Evolutionary conservation across 2,329 filamentous ascomycete species (phyloP).

Genomic region (Xylaria sp.): DNA sequence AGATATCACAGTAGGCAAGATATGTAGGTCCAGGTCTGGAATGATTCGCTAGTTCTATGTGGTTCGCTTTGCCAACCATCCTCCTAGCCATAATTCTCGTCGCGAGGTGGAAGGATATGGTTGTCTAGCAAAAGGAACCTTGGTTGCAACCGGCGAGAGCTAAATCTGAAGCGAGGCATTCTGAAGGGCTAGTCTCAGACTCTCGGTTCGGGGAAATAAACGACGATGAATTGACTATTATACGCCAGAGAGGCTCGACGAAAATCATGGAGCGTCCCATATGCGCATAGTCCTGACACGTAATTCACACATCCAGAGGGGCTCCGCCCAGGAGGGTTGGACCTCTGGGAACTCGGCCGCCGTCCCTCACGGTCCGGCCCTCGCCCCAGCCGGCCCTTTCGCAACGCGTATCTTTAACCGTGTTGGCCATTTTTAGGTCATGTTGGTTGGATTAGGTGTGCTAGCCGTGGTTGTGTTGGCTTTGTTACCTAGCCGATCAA

Average conservation of each 20-base stretch:
- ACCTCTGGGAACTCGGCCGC: too few species aligned
- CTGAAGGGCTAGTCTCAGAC: background rate
- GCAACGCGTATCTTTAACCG: too few species aligned
- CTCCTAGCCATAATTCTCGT: background rate
- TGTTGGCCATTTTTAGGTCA: too few species aligned
- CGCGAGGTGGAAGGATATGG: background rate
- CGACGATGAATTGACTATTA: background rate
- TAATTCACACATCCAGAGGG: too few species aligned
- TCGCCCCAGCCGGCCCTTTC: too few species aligned
- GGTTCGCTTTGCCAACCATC: background rate
- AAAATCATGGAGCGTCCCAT: background rate
- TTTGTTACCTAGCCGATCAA: slow-evolving; percentile 85
- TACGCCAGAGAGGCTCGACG: background rate
- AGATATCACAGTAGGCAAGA: background rate
- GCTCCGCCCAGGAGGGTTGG: too few species aligned
- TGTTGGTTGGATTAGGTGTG: too few species aligned
- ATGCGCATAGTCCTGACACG: background rate
- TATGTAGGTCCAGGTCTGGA: background rate
- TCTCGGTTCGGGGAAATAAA: background rate
- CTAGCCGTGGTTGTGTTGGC: too few species aligned
- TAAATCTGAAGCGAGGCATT: background rate
- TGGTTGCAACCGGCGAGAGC: background rate
- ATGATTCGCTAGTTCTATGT: background rate
- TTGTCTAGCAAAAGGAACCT: background rate
- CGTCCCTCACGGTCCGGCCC: too few species aligned